Base-by-base conservation (phyloP, 306 rosid genomes). In the Quercus engelmannii region DNA sequence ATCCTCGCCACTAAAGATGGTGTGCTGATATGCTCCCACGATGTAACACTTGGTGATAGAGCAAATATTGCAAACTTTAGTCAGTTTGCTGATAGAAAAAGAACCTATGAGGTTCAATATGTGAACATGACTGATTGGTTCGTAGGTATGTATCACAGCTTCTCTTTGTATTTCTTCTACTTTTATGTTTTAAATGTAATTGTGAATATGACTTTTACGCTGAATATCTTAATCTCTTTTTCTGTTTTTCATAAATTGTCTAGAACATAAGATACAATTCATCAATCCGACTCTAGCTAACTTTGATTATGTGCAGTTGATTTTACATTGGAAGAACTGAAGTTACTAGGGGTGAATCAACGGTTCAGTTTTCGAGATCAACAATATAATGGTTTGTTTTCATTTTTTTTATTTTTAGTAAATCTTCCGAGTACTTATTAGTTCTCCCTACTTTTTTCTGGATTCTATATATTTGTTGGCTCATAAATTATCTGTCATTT, bases 1-100 rank as follows among this genome's bases (percentile, higher is more conserved):
- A 86, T 95, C 79, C 80, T 88, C 51, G 82, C 99, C 81, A 88
- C 98, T 69, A 90, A 86, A 85, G 99, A 93, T 71, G 99, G 99
- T 64, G 87, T 87, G 73, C 97, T 91, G 67, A 83, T 95, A 70
- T 88, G 98, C 85, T 90, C 89, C 81, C 99, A 95, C 78, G 94
- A 93, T 83, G 89, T 87, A 63, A 89, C 57, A 65, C 99, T 93
- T 59, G 98, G 93, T 83, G 25, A 28, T 2, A 93, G 87, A 74
- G 93, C 99, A 41, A 90, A 95, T 78, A 26, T 95, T 78, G 91
- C 87, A 20, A 75, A 85, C 2, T 81, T 88, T 80, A 76, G 71
- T 72, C 86, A 93, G 82, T 95, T 91, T 82, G 90, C 92, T 33
- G 20, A 88, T 76, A 95, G 97, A 18, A 93, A 87, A 87, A 87